These are phyloP conservation scores for Colletotrichum brevisporum DNA, from an alignment of 2,329 filamentous ascomycete genomes.

Conservation along the genomic window DNA sequence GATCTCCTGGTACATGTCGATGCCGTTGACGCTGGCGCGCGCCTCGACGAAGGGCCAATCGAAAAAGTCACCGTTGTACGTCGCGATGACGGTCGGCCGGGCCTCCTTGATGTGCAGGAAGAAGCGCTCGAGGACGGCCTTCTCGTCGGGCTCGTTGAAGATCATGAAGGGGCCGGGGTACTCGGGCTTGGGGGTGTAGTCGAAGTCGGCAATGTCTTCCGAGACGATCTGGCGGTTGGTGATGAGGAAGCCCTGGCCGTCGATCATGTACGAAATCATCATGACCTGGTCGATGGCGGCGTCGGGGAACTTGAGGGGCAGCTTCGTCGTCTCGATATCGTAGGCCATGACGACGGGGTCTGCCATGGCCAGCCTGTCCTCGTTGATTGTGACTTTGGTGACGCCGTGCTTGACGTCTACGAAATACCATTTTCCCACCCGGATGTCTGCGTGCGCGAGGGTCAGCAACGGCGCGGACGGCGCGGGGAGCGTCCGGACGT, in stretches of 20 bases:
- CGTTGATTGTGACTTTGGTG: constrained; percentile 86
- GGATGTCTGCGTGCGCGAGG: constrained; percentile 75
- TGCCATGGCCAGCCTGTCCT: constrained; percentile 88
- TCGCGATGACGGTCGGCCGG: constrained; percentile 95
- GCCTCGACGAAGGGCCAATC: constrained; percentile 99
- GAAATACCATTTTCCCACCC: constrained; percentile 97
- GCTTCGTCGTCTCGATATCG: constrained; percentile 98
- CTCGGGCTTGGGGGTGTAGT: constrained; percentile 97
- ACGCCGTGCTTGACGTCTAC: constrained; percentile 94
- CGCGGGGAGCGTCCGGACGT: constrained; percentile 42
- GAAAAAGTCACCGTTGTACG: constrained; percentile 99
- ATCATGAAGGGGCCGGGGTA: constrained; percentile 97
- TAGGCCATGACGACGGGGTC: constrained; percentile 99
- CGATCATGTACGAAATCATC: constrained; percentile 99
- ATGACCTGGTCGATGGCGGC: constrained; percentile 96
- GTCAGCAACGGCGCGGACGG: constrained; percentile 42
- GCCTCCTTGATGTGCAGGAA: constrained; percentile 97
- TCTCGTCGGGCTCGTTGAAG: constrained; percentile 97
- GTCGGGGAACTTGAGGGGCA: constrained; percentile 97
- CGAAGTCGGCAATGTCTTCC: constrained; percentile 97
- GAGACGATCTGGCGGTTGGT: constrained; percentile 98
- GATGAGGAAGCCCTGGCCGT: constrained; percentile 96
- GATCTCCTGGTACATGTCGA: constrained; percentile 99
- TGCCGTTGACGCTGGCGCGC: constrained; percentile 91
- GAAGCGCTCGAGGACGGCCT: constrained; percentile 88